phyloP scores from a whole-genome alignment of 495 filamentous ascomycete species.

The Podospora tetraspora region DNA sequence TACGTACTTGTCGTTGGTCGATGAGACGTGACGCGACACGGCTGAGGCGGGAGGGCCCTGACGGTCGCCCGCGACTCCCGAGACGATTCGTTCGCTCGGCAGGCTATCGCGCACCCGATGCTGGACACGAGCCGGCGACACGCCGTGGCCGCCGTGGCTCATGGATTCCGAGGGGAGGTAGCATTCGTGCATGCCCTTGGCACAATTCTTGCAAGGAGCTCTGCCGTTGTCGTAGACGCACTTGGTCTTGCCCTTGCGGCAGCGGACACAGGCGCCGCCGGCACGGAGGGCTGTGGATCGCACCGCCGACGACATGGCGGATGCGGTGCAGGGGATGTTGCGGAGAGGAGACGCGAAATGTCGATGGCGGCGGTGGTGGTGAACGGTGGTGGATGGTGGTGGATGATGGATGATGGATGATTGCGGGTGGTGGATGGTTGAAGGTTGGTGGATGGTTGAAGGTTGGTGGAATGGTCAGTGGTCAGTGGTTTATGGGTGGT shows the following conservation, averaged over 20 bases:
- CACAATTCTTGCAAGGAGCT: constrained; percentile 49
- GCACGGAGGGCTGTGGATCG: constrained; percentile 48
- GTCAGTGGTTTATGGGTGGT: background rate
- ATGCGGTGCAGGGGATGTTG: background rate
- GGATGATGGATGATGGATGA: background rate
- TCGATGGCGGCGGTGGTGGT: constrained; percentile 1
- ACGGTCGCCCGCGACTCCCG: constrained; percentile 39
- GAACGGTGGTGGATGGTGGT: background rate
- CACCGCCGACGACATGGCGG: constrained; percentile 39
- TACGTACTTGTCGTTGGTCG: constrained; percentile 45
- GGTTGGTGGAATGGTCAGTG: background rate
- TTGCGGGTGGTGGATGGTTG: background rate
- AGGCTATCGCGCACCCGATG: constrained; percentile 40
- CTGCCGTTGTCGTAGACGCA: constrained; percentile 50
- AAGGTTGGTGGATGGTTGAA: background rate
- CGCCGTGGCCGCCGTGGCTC: constrained; percentile 44
- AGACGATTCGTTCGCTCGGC: constrained; percentile 40
- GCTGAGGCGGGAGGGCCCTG: constrained; percentile 35
- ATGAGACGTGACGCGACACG: constrained; percentile 41
- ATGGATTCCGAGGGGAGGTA: constrained; percentile 49
- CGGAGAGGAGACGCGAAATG: background rate
- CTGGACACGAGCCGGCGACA: constrained; percentile 30
- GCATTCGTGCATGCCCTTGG: constrained; percentile 51
- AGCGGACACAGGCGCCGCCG: constrained; percentile 50
- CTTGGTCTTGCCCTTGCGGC: constrained; percentile 51